Base-by-base conservation (phyloP, 192 early-diverging fungal genomes). In the Entomortierella lignicola region DNA sequence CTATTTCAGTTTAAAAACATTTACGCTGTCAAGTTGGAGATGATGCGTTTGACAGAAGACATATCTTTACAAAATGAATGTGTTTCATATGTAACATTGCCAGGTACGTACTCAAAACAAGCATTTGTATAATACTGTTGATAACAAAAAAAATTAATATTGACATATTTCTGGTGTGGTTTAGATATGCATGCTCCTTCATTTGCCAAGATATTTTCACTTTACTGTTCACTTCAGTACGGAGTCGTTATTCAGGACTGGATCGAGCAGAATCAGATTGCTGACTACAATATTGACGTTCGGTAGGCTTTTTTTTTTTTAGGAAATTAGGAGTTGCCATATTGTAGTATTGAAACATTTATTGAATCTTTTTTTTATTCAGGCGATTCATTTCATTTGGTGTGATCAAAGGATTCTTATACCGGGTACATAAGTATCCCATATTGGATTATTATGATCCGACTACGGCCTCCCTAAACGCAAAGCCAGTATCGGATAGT, bases 1-100 rank as follows among this genome's bases (percentile, higher is more conserved):
- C 91, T 99, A 23, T 98, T 98, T 81, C 94, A 98, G 89, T 99
- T 96, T 72, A 87, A 90, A 65, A 99, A 99, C 70, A 81, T 97
- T 0, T 99, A 99, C 70, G 85, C 88, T 0, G 82, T 93, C 43
- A 89, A 85, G 47, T 77, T 86, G 18, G 84, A 88, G 63, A 83
- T 97, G 26, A 87, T 82, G 57, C 80, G 67, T 29, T 32, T 97
- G 31, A 81, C 95, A 48, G 80, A 88, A 18, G 87, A 89, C 42
- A 77, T 74, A 18, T 85, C 89, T 17, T 53, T 93, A 44, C 95
- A 96, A 69, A 77, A 79, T 27, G 94, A 98, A 62, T 96, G 96
- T 77, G 65, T 88, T 8, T 70, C 73, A 20, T 97, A 95, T 83
- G 91, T 99, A 15, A 88, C 85, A 6, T 60, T 84, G 26, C 85